Conservation (phyloP, 257 asterid genomes). For the Apocynum venetum region DNA sequence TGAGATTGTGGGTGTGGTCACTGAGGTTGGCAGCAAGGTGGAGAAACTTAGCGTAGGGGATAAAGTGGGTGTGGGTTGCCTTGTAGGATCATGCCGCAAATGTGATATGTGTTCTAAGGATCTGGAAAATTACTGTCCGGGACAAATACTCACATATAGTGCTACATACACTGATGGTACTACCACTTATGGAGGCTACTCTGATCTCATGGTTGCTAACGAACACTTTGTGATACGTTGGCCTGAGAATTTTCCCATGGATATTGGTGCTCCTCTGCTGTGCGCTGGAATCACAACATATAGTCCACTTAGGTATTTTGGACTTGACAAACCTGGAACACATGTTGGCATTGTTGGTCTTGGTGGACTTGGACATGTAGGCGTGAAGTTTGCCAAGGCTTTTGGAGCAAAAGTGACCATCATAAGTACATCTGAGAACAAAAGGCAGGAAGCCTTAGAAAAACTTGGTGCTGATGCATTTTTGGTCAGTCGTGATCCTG, state of each 20-base stretch:
- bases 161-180: conserved; percentile 29
- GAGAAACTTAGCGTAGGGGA: too few species aligned
- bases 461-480: conserved; percentile 41
- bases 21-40: too few species aligned
- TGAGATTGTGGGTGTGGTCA: too few species aligned
- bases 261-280: conserved; percentile 47
- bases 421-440: conserved; percentile 37
- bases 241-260: conserved; percentile 52
- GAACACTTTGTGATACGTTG: conserved; percentile 29
- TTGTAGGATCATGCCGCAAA: background rate
- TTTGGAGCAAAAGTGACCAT: conserved; percentile 54
- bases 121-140: conserved; percentile 36
- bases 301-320: conserved; percentile 46
- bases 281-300: conserved; percentile 64
- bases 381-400: conserved; percentile 54
- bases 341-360: conserved; percentile 46
- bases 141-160: conserved; percentile 32
- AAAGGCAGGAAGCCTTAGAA: conserved; percentile 40
- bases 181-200: conserved; percentile 57
- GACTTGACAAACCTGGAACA: conserved; percentile 51
- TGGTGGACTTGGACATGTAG: conserved; percentile 59
- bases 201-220: conserved; percentile 28
- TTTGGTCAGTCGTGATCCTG: conserved; percentile 38
- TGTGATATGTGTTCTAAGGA: conserved; percentile 6
- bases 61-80: too few species aligned